Base-by-base conservation (phyloP, 805 yeast genomes). In the Saccharomycopsis lassenensis region DNA sequence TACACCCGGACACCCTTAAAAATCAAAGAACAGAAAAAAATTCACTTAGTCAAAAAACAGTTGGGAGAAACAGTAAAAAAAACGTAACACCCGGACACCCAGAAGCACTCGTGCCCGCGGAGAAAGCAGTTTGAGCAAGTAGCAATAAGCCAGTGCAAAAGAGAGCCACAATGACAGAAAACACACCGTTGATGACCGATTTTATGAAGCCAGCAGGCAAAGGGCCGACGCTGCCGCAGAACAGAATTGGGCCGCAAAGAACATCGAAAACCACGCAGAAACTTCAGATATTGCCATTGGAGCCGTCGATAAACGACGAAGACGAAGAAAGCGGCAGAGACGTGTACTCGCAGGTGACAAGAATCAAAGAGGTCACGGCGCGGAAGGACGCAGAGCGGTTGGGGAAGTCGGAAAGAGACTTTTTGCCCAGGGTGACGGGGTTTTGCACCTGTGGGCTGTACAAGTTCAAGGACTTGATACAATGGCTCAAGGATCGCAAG, bases 381-480 rank as follows among this genome's bases (percentile, higher is more conserved):
- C 65, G 96, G 47, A 78, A 76, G 46, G 97, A 89, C 62, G 97
- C 98, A 0, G 95, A 87, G 53, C 73, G 87, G 34, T 62, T 91
- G 40, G 94, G 95, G 3, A 91, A 87, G 54, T 57, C 59, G 24
- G 65, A 65, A 44, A 62, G 97, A 43, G 80, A 80, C 23, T 59
- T 85, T 43, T 65, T 91, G 38, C 97, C 98, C 3, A 64, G 98
- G 43, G 95, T 87, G 1, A 89, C 97, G 0, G 94, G 95, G 2
- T 91, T 86, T 54, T 89, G 97, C 58, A 89, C 97, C 0, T 86
- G 96, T 19, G 87, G 95, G 21, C 75, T 91, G 17, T 91, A 87
- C 52, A 74, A 74, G 46, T 83, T 91, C 94, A 73, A 80, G 48
- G 96, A 86, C 33, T 61, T 91, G 27, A 65, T 80, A 32, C 64